phyloP scores from a whole-genome alignment of 768 basidiomycete genomes.

The Lentinula guzmanii region DNA sequence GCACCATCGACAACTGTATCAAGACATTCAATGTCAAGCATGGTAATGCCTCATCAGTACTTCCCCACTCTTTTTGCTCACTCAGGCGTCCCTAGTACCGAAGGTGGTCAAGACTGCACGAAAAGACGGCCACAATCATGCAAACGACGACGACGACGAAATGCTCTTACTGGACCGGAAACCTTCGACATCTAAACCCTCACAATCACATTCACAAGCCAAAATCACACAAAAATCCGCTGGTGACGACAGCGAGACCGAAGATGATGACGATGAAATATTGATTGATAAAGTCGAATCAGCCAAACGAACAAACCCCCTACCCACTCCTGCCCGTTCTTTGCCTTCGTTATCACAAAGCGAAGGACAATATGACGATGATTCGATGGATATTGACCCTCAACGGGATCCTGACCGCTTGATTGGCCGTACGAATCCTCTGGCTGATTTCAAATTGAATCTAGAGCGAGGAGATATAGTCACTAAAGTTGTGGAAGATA shows the following conservation, averaged over 20 bases:
- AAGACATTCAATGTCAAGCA: conserved; percentile 70
- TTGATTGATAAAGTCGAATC: conserved; percentile 15
- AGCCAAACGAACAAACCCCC: conserved; percentile 14
- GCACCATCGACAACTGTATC: conserved; percentile 57
- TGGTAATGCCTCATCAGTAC: conserved; percentile 34
- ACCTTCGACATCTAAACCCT: conserved; percentile 1
- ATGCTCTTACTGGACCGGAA: conserved; percentile 53
- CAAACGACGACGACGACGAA: conserved; percentile 54
- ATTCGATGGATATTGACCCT: conserved; percentile 33
- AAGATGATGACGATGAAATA: conserved; percentile 38
- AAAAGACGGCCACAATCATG: conserved; percentile 59
- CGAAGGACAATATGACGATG: conserved; percentile 12
- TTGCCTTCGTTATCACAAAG: conserved; percentile 22
- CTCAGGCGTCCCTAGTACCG: conserved; percentile 40
- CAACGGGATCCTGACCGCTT: conserved; percentile 66
- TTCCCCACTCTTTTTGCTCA: neutral
- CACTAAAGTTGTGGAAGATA: conserved; percentile 78
- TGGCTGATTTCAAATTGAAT: conserved; percentile 73
- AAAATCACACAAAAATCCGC: conserved; percentile 23
- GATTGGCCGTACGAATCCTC: conserved; percentile 66
- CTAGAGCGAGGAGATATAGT: conserved; percentile 72
- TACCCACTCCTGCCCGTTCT: conserved; percentile 54
- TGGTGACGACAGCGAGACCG: conserved; percentile 47
- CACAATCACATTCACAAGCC: conserved; percentile 9
- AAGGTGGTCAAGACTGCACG: conserved; percentile 52